Conservation (phyloP, 768 basidiomycete genomes). For the Leccinellum luteum region DNA sequence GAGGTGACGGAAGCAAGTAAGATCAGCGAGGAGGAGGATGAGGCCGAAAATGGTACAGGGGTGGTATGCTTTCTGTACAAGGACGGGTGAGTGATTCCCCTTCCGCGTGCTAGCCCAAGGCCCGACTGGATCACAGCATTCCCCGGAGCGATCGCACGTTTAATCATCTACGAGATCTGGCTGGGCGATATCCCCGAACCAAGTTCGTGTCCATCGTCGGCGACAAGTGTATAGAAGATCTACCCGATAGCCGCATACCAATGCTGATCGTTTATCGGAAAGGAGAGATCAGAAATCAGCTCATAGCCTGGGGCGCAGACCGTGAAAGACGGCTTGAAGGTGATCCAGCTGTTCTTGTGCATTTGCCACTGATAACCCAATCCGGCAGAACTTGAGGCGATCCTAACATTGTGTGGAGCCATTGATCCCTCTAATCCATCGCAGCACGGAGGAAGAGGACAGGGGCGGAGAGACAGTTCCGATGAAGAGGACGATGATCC, state of each 20-base stretch:
- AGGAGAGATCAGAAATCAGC: conserved; percentile 86
- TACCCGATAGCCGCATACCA: conserved; percentile 87
- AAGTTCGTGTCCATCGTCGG: conserved; percentile 97
- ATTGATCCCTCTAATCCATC: conserved; percentile 57
- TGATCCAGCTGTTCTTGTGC: conserved; percentile 30
- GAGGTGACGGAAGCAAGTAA: conserved; percentile 94
- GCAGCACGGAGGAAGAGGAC: conserved; percentile 20
- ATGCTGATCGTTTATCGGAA: conserved; percentile 91
- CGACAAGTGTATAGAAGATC: conserved; percentile 93
- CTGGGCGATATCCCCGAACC: conserved; percentile 81
- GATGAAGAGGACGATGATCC: conserved; percentile 49
- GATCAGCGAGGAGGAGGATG: conserved; percentile 59
- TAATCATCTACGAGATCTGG: conserved; percentile 66
- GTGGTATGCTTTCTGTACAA: conserved; percentile 96
- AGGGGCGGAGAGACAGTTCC: conserved; percentile 39
- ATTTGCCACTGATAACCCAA: background rate
- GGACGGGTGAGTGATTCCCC: conserved; percentile 66
- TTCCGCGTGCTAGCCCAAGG: background rate
- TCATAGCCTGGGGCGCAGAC: conserved; percentile 82
- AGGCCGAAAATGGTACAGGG: conserved; percentile 77
- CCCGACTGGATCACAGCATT: conserved; percentile 47
- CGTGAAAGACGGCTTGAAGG: conserved; percentile 76
- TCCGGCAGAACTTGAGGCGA: conserved; percentile 63
- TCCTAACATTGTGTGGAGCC: conserved; percentile 62
- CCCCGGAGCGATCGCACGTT: conserved; percentile 77